A percentile compares a stretch with the other conserved stretches of the same genome.
Conservation (phyloP, 129 eudicot species). For the Flaveria sonorensis region DNA sequence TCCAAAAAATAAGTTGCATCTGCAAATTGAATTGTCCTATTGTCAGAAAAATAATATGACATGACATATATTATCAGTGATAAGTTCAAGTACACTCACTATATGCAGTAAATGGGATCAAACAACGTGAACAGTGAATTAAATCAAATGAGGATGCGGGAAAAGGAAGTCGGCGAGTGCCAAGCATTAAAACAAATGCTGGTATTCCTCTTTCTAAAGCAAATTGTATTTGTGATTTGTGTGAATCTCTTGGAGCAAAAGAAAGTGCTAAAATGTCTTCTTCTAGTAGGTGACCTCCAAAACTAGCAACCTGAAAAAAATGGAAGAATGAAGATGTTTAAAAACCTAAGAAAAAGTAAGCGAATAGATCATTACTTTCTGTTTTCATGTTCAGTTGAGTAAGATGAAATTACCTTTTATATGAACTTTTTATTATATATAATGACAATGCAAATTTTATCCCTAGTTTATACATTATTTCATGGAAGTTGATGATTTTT, state of each 20-base stretch:
- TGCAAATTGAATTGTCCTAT: slow-evolving; percentile 37
- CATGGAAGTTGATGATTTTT: not conserved
- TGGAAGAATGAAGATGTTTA: not conserved
- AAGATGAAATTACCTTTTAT: slow-evolving; percentile 1
- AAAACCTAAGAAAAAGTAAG: slow-evolving; percentile 2
- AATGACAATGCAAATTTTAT: not conserved
- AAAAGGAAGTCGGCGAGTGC: slow-evolving; percentile 93
- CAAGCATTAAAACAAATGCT: slow-evolving; percentile 95
- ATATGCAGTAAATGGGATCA: slow-evolving; percentile 94
- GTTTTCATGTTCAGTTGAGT: not conserved
- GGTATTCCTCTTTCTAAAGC: slow-evolving; percentile 97
- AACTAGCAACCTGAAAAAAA: slow-evolving; percentile 84
- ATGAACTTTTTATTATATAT: not conserved
- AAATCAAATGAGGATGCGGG: slow-evolving; percentile 86
- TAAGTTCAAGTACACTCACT: slow-evolving; percentile 51
- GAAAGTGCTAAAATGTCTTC: slow-evolving; percentile 82
- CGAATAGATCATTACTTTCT: slow-evolving; percentile 8
- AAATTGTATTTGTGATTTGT: slow-evolving; percentile 93
- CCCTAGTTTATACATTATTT: not conserved
- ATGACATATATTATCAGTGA: not conserved
- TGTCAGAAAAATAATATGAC: slow-evolving; percentile 21
- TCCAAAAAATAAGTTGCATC: slow-evolving; percentile 96
- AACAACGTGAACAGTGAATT: slow-evolving; percentile 95
- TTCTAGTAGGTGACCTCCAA: slow-evolving; percentile 84
- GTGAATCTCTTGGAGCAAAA: slow-evolving; percentile 99